Conservation (phyloP, 169 alveolate genomes). For the Plasmodium relictum region DNA sequence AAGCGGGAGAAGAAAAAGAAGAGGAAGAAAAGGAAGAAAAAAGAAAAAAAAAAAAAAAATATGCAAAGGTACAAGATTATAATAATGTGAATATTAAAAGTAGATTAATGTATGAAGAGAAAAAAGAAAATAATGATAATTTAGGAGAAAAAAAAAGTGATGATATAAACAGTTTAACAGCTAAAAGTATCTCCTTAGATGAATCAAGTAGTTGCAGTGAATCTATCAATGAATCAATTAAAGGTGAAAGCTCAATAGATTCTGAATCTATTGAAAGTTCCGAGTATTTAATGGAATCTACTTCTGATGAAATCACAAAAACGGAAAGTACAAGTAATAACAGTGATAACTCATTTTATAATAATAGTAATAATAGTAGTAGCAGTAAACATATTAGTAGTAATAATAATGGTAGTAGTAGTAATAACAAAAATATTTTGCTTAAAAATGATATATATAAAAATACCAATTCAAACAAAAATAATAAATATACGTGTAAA, state of each 20-base stretch:
- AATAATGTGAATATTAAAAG: neutral
- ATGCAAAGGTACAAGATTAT: neutral
- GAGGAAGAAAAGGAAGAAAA: neutral
- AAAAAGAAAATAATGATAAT: neutral
- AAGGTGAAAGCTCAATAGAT: conserved; percentile 5
- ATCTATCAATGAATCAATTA: neutral
- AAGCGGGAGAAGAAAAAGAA: neutral
- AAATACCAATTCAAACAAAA: neutral
- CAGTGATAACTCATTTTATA: neutral
- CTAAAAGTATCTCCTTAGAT: neutral
- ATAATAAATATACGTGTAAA: neutral
- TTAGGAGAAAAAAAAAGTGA: neutral
- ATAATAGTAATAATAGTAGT: neutral
- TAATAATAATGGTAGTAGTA: neutral
- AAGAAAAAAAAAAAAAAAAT: neutral
- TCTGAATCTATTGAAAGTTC: conserved; percentile 35
- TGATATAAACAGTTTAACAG: neutral
- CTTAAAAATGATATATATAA: neutral
- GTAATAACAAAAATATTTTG: neutral
- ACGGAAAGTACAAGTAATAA: conserved; percentile 40
- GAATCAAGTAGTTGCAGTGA: neutral
- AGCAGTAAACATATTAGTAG: neutral
- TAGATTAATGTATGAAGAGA: neutral
- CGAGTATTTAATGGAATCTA: conserved; percentile 20
- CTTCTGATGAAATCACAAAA: conserved; percentile 54